Percentiles rank a stretch among this genome's conserved stretches.
These are phyloP conservation scores for Phytophthora sp. DNA, from an alignment of 352 stramenopile genomes.

Conservation along the genomic window DNA sequence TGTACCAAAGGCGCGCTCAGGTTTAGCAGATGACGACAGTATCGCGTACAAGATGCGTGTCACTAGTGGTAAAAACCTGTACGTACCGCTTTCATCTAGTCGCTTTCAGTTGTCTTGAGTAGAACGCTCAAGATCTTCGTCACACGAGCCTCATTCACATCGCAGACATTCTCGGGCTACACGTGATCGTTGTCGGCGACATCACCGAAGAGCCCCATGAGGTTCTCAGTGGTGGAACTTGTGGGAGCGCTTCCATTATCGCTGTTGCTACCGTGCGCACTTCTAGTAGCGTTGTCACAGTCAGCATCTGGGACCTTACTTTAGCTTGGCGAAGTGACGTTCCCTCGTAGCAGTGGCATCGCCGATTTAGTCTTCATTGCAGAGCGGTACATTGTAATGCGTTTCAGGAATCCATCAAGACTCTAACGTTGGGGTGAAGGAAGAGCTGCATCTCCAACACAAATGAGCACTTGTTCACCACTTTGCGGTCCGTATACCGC, in stretches of 20 bases:
- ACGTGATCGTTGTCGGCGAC: too few relatives aligned
- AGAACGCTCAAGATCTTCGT: too few relatives aligned
- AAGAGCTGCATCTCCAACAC: slow-evolving; percentile 16
- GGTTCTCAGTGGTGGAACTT: too few relatives aligned
- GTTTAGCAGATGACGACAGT: slow-evolving; percentile 11
- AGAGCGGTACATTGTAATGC: not conserved
- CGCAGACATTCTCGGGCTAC: too few relatives aligned
- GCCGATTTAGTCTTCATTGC: slow-evolving; percentile 2
- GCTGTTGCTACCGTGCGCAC: not conserved
- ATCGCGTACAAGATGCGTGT: slow-evolving; percentile 5
- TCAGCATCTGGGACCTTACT: not conserved
- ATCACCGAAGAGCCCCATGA: too few relatives aligned
- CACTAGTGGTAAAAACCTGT: slow-evolving; percentile 3
- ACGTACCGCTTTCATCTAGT: too few relatives aligned
- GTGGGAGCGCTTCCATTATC: too few relatives aligned
- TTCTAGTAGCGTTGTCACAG: not conserved
- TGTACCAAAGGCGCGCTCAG: slow-evolving; percentile 10
- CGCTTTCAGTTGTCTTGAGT: too few relatives aligned
- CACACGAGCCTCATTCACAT: too few relatives aligned
- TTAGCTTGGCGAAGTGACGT: too few relatives aligned
- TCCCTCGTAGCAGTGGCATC: not conserved
- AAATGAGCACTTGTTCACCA: slow-evolving; percentile 13
- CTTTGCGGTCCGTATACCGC: slow-evolving; percentile 11
- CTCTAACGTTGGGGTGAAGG: slow-evolving; percentile 15
- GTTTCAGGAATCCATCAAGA: slow-evolving; percentile 10